Conservation (phyloP, 2,329 filamentous ascomycete genomes). For the Aspergillus quadrilineatus region DNA sequence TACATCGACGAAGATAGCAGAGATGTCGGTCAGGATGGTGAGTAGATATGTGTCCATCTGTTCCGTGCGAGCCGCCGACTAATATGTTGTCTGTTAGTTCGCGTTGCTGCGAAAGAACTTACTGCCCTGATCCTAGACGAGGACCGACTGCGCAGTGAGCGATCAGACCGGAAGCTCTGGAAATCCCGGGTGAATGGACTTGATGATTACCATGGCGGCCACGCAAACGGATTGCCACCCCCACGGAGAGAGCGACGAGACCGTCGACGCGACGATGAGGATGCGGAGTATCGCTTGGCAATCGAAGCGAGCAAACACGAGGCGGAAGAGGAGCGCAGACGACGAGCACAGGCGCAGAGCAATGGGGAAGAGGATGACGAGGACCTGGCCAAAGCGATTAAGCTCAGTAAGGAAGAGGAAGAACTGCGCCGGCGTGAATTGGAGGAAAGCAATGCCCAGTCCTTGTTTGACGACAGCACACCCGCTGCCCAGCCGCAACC, state of each 20-base stretch:
- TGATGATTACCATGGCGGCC: conserved; percentile 64
- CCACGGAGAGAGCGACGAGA: conserved; percentile 46
- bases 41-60: conserved; percentile 29
- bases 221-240: conserved; percentile 43
- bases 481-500: conserved; percentile 68
- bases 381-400: conserved; percentile 91
- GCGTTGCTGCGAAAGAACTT: conserved; percentile 92
- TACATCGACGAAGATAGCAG: conserved; percentile 93
- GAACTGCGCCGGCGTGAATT: conserved; percentile 76
- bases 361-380: conserved; percentile 79
- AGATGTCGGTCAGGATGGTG: conserved; percentile 96
- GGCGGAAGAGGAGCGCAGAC: conserved; percentile 84
- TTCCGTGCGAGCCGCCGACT: neutral
- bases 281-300: conserved; percentile 84
- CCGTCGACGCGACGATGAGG: conserved; percentile 70
- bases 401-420: conserved; percentile 93
- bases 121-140: conserved; percentile 91
- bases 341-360: conserved; percentile 58
- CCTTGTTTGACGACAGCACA: conserved; percentile 78
- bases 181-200: conserved; percentile 94
- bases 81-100: conserved; percentile 58
- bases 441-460: conserved; percentile 78
- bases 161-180: conserved; percentile 89
- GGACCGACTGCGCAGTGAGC: conserved; percentile 83
- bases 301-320: conserved; percentile 94